A percentile compares a stretch with the other conserved stretches of the same genome.
Conservation (phyloP, 2,329 filamentous ascomycete species). For the Colletotrichum cuscutae region DNA sequence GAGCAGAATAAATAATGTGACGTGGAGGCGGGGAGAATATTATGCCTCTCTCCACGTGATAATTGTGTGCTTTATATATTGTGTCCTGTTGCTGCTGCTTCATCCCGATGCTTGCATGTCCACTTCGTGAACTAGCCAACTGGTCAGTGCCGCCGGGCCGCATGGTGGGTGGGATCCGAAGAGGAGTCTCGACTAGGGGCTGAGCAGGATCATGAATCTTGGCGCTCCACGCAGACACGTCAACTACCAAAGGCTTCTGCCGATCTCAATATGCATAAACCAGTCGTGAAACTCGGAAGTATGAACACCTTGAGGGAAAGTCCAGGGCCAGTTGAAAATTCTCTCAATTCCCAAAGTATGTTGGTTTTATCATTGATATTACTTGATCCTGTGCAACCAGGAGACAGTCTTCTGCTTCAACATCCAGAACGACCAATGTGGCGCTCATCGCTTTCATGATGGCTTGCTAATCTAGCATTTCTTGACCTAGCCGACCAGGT, state of each 20-base stretch:
- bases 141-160: slow-evolving; percentile 11
- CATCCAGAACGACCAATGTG: too few relatives aligned
- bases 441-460: background rate
- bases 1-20: background rate
- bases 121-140: background rate
- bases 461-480: background rate
- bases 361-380: too few relatives aligned
- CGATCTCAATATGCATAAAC: slow-evolving; percentile 25
- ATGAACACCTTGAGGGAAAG: background rate
- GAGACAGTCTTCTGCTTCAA: background rate
- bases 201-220: slow-evolving; percentile 8
- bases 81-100: background rate
- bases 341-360: background rate
- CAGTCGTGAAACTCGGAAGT: slow-evolving; percentile 1
- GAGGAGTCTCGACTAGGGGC: background rate
- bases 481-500: background rate
- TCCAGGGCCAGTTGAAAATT: background rate
- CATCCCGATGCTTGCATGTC: background rate
- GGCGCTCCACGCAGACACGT: slow-evolving; percentile 25
- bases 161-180: background rate
- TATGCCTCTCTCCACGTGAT: slow-evolving; percentile 19
- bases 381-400: background rate
- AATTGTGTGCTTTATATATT: slow-evolving; percentile 24
- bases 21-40: slow-evolving; percentile 8
- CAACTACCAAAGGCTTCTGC: slow-evolving; percentile 2